Conservation (phyloP, 257 asterid species). For the Nyctanthes arbortristis region DNA sequence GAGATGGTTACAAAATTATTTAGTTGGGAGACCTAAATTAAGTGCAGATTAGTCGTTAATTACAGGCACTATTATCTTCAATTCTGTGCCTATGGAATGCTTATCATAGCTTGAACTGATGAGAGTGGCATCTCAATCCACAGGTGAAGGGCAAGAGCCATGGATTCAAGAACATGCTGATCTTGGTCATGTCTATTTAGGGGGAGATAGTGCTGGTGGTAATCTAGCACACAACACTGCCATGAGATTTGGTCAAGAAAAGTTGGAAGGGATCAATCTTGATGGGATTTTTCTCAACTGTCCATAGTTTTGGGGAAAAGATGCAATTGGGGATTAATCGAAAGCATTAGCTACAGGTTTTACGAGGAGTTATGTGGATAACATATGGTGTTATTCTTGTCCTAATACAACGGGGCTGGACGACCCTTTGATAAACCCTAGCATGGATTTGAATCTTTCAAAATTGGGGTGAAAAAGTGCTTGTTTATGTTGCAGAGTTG, state of each 20-base stretch:
- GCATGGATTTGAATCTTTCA: constrained; percentile 34
- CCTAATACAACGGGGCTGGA: constrained; percentile 10
- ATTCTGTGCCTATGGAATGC: too few relatives aligned
- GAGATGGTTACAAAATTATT: too few relatives aligned
- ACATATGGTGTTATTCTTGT: neutral
- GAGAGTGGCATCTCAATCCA: neutral
- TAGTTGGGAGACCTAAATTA: too few relatives aligned
- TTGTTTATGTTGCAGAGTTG: constrained; percentile 56
- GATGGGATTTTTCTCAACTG: constrained; percentile 4
- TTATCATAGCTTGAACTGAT: neutral
- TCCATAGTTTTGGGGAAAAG: neutral
- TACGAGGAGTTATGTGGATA: neutral
- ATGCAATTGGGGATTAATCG: neutral
- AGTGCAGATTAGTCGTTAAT: too few relatives aligned
- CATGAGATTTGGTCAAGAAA: neutral
- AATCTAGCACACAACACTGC: constrained; percentile 11
- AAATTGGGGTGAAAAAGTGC: constrained; percentile 38
- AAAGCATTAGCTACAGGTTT: neutral
- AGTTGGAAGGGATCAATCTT: neutral
- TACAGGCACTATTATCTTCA: too few relatives aligned
- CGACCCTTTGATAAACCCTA: constrained; percentile 50
- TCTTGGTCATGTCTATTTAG: neutral
- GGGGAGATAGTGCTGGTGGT: constrained; percentile 5
- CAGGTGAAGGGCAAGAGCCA: neutral
- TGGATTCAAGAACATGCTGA: constrained; percentile 6